Base-by-base conservation (phyloP, 2,329 filamentous ascomycete species). In the Myrmaecium sp. region DNA sequence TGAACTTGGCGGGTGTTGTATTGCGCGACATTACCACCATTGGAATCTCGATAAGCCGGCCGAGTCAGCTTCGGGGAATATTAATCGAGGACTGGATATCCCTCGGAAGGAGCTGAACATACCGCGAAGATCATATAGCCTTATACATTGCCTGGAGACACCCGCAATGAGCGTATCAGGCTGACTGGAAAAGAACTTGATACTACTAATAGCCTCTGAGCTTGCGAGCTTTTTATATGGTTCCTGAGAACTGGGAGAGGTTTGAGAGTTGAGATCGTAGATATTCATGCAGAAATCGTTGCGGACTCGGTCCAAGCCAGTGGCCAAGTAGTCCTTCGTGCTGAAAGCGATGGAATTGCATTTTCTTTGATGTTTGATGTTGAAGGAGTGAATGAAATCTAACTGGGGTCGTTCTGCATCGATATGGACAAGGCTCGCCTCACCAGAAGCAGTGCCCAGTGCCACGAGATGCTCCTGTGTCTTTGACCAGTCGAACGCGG, bases 301-400 rank as follows among this genome's bases (percentile, higher is more conserved):
- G 17, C 81, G 68, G 14, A 84, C 79, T 38, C 78, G 66, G 41
- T 89, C 81, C 27, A 89, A 58, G 2, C 78, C 81, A 15, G 83
- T 78, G 6, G 80, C 81, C 27, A 91, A 57, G 30, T 78, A 60
- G 26, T 60, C 55, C 11, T 76, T 74, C 3, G 68, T 71, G 42
- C 73, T 86, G 53, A 89, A 83, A 3, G 79, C 74, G 21, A 89
- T 77, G 1, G 79, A 77, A 41, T 86, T 81, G 40, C 78, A 86
- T 22, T 75, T 75, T 23, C 81, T 67, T 28, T 77, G 69, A 46
- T 82, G 70, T 46, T 79, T 81, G 24, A 83, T 65, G 12, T 69
- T 68, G 33, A 83, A 69, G 26, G 76, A 41, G 67, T 81, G 27
- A 64, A 74, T 38, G 37, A 43, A 36, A 33, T 54, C 44, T 20